Evolutionary conservation across 2,329 filamentous ascomycete genomes (phyloP), one percentile per base, ranked within the genome.

Genomic region (Pezicula radicicola): DNA sequence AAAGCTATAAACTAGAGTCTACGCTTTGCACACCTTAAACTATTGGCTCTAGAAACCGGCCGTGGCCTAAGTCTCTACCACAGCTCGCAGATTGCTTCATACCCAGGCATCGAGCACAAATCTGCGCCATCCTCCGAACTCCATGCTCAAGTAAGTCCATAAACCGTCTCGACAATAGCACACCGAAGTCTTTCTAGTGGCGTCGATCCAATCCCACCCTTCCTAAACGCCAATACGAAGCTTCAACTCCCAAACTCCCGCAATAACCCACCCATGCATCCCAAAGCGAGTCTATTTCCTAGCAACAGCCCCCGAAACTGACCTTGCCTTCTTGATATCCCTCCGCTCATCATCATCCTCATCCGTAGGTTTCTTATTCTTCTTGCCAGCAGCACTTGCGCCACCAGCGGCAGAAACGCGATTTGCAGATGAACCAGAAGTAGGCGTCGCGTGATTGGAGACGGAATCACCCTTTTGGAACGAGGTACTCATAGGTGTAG

Each of bases 371-470:
- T 73, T 73, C 63, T 78, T 80, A 65, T 78, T 78, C 58, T 78
- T 76, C 66, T 81, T 84, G 59, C 66, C 75, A 40, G 67, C 64
- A 12, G 55, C 54, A 30, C 50, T 53, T 37, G 64, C 71, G 58
- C 72, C 77, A 47, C 67, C 54, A 6, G 53, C 53, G 9, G 42
- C 47, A 43, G 50, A 52, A 41, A 49, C 36, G 12, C 45, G 44
- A 19, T 57, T 73, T 30, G 65, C 65, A 10, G 72, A 73, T 8
- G 74, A 75, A 13, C 75, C 72, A 35, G 79, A 80, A 7, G 77
- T 80, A 1, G 81, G 80, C 21, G 82, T 85, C 10, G 77, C 70
- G 55, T 81, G 75, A 57, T 76, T 75, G 16, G 78, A 79, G 3
- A 71, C 72, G 45, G 58, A 68, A 61, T 63, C 68, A 5, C 55